phyloP scores from a whole-genome alignment of 495 filamentous ascomycete species.

The Zalerion maritima region DNA sequence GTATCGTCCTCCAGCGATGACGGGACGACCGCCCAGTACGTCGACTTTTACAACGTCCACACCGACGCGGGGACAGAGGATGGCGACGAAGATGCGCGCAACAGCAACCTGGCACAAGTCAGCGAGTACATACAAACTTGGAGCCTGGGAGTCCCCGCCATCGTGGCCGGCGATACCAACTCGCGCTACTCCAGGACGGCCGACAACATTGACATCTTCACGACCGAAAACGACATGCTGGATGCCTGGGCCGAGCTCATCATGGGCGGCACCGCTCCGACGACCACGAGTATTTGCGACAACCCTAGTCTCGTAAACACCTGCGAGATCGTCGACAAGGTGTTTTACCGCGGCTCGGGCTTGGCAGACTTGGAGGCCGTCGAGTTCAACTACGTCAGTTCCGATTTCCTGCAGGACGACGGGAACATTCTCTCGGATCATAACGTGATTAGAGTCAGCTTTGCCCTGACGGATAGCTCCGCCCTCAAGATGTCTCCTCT shows the following conservation, averaged over 20 bases:
- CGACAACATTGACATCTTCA: slow-evolving; percentile 35
- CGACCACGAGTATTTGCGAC: slow-evolving; percentile 28
- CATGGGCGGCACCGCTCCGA: slow-evolving; percentile 28
- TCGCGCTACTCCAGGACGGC: slow-evolving; percentile 37
- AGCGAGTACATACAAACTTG: slow-evolving; percentile 35
- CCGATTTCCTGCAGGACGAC: slow-evolving; percentile 34
- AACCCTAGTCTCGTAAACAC: slow-evolving; percentile 31
- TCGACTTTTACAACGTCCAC: slow-evolving; percentile 49
- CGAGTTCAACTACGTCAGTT: slow-evolving; percentile 32
- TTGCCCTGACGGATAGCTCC: slow-evolving; percentile 31
- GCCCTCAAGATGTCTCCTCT: slow-evolving; percentile 30
- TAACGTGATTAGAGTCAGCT: slow-evolving; percentile 40
- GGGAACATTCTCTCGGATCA: slow-evolving; percentile 45
- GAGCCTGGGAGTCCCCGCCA: slow-evolving; percentile 40
- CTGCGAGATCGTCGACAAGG: slow-evolving; percentile 52
- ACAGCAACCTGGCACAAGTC: slow-evolving; percentile 40
- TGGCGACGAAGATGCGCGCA: slow-evolving; percentile 33
- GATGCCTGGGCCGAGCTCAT: slow-evolving; percentile 41
- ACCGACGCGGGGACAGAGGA: slow-evolving; percentile 42
- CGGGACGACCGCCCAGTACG: slow-evolving; percentile 28
- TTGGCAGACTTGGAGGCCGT: slow-evolving; percentile 28
- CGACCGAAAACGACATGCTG: slow-evolving; percentile 25
- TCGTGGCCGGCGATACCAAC: slow-evolving; percentile 47
- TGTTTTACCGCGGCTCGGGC: slow-evolving; percentile 39
- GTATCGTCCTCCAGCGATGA: too few relatives aligned